Evolutionary conservation across 2,329 filamentous ascomycete species (phyloP).

Genomic region (Escovopsis weberi): DNA sequence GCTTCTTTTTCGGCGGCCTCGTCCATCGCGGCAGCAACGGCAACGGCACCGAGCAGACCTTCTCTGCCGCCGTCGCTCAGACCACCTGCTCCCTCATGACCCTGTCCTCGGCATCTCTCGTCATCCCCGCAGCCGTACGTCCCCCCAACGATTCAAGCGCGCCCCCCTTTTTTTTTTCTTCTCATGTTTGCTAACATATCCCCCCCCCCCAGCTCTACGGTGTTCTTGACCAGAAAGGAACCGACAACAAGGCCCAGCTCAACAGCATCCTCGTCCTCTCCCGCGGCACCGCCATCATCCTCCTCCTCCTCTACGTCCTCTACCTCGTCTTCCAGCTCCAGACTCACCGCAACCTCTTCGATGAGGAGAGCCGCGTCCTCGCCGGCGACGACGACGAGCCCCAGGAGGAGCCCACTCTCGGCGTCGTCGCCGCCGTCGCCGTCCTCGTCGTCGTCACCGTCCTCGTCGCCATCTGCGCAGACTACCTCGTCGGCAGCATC

Average conservation of each 20-base stretch:
- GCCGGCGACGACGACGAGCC: conserved; percentile 23
- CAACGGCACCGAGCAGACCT: conserved; percentile 49
- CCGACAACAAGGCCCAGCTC: conserved; percentile 25
- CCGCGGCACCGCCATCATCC: conserved; percentile 60
- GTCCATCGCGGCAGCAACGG: conserved; percentile 43
- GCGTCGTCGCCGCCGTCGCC: conserved; percentile 46
- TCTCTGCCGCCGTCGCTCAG: conserved; percentile 63
- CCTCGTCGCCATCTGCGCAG: conserved; percentile 58
- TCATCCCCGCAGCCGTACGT: conserved; percentile 57
- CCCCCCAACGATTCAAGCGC: neutral
- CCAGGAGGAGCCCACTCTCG: conserved; percentile 37
- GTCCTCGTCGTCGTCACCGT: conserved; percentile 57
- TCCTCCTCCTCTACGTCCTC: conserved; percentile 59
- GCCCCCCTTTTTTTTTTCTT: neutral
- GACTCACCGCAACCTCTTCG: conserved; percentile 61
- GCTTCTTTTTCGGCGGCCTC: conserved; percentile 62
- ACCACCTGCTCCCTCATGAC: conserved; percentile 65
- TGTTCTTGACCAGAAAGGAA: conserved; percentile 35
- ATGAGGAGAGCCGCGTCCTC: conserved; percentile 33
- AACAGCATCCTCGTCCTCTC: conserved; percentile 56
- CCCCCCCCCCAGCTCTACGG: conserved; percentile 41
- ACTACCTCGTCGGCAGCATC: conserved; percentile 65
- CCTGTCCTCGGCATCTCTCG: conserved; percentile 60
- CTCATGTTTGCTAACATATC: conserved; percentile 17
- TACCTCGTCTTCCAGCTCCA: conserved; percentile 68